Evolutionary conservation across 371 early-diverging fungal species (phyloP), one percentile per base, ranked within the genome.

Genomic region (Circinella minor): DNA sequence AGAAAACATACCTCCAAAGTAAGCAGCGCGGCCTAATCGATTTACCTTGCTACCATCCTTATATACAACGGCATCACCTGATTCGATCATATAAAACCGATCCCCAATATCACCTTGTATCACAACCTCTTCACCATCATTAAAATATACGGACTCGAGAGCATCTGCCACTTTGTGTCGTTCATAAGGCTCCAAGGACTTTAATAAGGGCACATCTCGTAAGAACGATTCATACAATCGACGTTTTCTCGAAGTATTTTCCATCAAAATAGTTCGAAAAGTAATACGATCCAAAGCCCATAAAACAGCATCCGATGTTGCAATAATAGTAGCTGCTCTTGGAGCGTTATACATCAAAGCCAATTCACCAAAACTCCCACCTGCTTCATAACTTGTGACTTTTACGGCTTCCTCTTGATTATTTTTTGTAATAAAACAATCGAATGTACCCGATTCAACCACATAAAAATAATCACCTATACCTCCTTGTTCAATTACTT

Each of bases 401-500:
- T 92, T 91, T 88, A 92, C 55, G 11, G 36, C 38, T 8, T 51
- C 36, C 39, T 36, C 63, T 34, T 55, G 51, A 34, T 55, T 55
- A 20, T 69, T 47, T 18, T 84, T 77, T 61, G 81, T 75, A 77
- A 97, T 94, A 76, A 90, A 92, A 55, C 98, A 95, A 71, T 98
- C 98, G 74, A 99, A 88, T 11, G 90, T 84, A 43, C 99, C 99
- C 20, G 87, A 88, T 75, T 99, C 99, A 43, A 98, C 98, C 27
- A 98, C 93, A 80, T 99, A 99, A 79, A 99, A 99, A 81, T 87
- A 98, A 85, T 97, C 98, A 43, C 98, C 99, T 34, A 94, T 91
- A 55, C 92, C 98, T 54, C 98, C 99, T 81, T 99, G 99, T 48
- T 86, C 89, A 69, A 98, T 98, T 43, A 99, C 91, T 62, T 83